Base-by-base conservation (phyloP, 768 basidiomycete species). In the Collybiopsis luxurians region DNA sequence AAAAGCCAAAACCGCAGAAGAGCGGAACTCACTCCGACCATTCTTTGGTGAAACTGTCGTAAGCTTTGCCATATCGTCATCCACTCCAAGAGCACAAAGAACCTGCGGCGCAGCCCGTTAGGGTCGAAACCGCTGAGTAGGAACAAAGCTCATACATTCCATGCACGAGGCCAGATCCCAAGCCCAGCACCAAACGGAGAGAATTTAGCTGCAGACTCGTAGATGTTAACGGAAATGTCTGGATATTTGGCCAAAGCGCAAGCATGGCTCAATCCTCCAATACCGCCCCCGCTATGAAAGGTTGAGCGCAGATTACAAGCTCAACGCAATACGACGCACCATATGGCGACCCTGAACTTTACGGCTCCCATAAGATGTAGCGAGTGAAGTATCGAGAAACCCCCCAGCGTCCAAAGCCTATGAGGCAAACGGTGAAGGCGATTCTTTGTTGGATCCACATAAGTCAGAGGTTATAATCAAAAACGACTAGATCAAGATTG, bases 141-240 rank as follows among this genome's bases (percentile, higher is more conserved):
- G n/a, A n/a, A n/a, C n/a, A n/a, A n/a, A n/a, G n/a, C n/a, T n/a
- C n/a, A 34, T 5, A 79, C 69, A 27, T 76, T 72, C 75, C 76
- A 76, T 13, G 73, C 66, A 28, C 77, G 70, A 6, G 69, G 72
- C 68, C 67, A 79, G 1, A 80, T 60, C 17, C 71, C 74, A 40
- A 80, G 72, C 3, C 79, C 80, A 4, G 78, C 78, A 21, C 77
- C 79, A n/a, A 79, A 55, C 57, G 77, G 72, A 42, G 73, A 65
- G 52, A 78, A 72, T 45, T 73, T 64, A n/a, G 61, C 61, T 21
- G 78, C 68, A 4, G 76, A 71, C 61, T 80, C 80, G 52, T 78
- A 80, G 4, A 81, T 61, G 50, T 76, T 71, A 13, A 80, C 69
- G 27, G 73, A 64, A 7, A 80, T 70, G 36, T 76, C 69, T 1